Evolutionary conservation across 768 basidiomycete species (phyloP), one percentile per base, ranked within the genome.

Genomic region (Termitomyces sp.): DNA sequence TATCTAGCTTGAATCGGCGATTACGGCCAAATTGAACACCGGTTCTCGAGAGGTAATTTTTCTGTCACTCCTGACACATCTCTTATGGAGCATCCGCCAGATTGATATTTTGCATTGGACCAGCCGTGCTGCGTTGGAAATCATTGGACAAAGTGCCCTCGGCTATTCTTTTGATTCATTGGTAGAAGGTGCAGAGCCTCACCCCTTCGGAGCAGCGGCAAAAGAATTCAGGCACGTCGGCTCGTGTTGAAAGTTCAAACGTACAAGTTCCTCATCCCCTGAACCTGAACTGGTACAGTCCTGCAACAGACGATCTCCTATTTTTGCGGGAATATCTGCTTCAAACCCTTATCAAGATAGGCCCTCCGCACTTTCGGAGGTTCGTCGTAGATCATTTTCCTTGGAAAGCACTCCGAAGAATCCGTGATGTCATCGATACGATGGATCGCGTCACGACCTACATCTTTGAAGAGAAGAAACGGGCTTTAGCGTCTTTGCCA

Each of bases 401-500:
- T 0, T 68, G 61, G 60, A 55, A 63, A 42, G 56, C 57, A 14
- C 52, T 75, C 17, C 71, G 65, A 10, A 59, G 62, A 23, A 54
- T 71, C 21, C 61, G 67, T n/a, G 41, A 65, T 21, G 69, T 76
- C 27, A 60, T 73, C 8, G 76, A 77, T 38, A 59, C 63, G 21
- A 67, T 77, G 66, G 56, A 75, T 38, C 56, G 62, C 10, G 70
- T 68, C 0, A 73, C 73, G 1, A 59, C 59, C 4, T 47, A 66
- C 10, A 72, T 77, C 19, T 72, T 73, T 19, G 62, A 70, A 16
- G 59, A 61, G 23, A 77, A 76, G 66, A 75, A 71, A 57, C 50
- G 19, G 19, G 70, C 70, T 3, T 53, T 76, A 19, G 57, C 54
- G 10, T 38, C 27, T 38, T 48, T 32, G 69, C 69, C 7, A 21